phyloP scores from a whole-genome alignment of 176 grass and related monocot species.

The Guadua angustifolia region DNA sequence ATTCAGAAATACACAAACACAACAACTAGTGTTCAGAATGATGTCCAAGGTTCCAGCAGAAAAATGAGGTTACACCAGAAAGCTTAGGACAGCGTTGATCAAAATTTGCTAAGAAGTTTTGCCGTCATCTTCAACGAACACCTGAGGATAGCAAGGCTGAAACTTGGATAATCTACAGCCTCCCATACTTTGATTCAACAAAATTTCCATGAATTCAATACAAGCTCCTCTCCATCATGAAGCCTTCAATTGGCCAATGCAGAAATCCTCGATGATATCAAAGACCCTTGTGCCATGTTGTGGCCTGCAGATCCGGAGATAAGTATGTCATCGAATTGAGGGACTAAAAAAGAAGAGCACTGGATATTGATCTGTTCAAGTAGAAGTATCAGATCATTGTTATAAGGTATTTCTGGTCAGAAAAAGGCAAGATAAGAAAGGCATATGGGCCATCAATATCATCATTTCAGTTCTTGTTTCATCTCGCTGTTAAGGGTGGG shows the following conservation, averaged over 20 bases:
- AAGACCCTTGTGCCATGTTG: constrained; percentile 82
- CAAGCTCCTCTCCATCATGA: constrained; percentile 24
- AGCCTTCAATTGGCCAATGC: constrained; percentile 69
- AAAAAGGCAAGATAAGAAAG: background rate
- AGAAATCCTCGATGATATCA: constrained; percentile 88
- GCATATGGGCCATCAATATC: background rate
- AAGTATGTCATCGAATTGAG: constrained; percentile 17
- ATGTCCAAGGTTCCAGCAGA: background rate
- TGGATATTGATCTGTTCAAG: background rate
- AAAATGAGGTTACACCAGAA: constrained; percentile 32
- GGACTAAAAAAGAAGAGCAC: background rate
- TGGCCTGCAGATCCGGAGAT: constrained; percentile 57
- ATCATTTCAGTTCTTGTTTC: background rate
- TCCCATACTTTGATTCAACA: background rate
- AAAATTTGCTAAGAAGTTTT: background rate
- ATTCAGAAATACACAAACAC: background rate
- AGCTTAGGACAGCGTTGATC: background rate
- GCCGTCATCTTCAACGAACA: background rate
- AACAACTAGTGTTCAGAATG: background rate
- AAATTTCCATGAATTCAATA: constrained; percentile 10
- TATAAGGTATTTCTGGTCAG: background rate
- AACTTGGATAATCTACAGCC: background rate
- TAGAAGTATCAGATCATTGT: background rate
- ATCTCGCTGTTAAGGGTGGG: background rate
- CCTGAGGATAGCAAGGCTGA: background rate